phyloP scores from a whole-genome alignment of 345 rosid genomes.

The Citrus unshiu region DNA sequence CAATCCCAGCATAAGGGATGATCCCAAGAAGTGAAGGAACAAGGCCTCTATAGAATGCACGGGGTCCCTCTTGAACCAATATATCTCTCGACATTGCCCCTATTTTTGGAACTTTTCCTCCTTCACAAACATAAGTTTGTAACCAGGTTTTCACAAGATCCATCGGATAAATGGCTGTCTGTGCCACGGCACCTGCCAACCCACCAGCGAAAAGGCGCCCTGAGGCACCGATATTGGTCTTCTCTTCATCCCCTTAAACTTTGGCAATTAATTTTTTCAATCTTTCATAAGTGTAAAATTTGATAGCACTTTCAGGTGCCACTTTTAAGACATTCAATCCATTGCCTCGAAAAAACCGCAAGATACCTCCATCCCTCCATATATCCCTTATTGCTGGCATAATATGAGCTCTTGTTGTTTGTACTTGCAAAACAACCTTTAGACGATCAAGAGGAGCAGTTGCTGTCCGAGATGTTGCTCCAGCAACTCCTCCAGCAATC shows the following conservation, averaged over 20 bases:
- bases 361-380: slow-evolving; percentile 58
- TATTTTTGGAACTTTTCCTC: slow-evolving; percentile 58
- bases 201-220: slow-evolving; percentile 85
- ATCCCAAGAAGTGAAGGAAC: slow-evolving; percentile 88
- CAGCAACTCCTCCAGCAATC: slow-evolving; percentile 89
- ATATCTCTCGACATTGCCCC: slow-evolving; percentile 62
- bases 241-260: slow-evolving; percentile 44
- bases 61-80: slow-evolving; percentile 78
- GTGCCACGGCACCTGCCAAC: slow-evolving; percentile 92
- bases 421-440: slow-evolving; percentile 82
- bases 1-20: slow-evolving; percentile 93
- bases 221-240: slow-evolving; percentile 50
- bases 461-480: slow-evolving; percentile 83
- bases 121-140: slow-evolving; percentile 63
- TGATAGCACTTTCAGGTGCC: slow-evolving; percentile 91
- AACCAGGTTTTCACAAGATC: slow-evolving; percentile 95
- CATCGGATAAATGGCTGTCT: slow-evolving; percentile 76
- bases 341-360: slow-evolving; percentile 75
- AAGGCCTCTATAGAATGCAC: slow-evolving; percentile 82
- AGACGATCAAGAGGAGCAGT: slow-evolving; percentile 92
- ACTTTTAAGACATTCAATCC: slow-evolving; percentile 85
- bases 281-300: slow-evolving; percentile 73
- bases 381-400: slow-evolving; percentile 65
- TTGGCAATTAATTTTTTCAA: slow-evolving; percentile 57
- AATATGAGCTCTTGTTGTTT: slow-evolving; percentile 53